phyloP scores from a whole-genome alignment of 1,139 yeast genomes.

The Pichia sp. region DNA sequence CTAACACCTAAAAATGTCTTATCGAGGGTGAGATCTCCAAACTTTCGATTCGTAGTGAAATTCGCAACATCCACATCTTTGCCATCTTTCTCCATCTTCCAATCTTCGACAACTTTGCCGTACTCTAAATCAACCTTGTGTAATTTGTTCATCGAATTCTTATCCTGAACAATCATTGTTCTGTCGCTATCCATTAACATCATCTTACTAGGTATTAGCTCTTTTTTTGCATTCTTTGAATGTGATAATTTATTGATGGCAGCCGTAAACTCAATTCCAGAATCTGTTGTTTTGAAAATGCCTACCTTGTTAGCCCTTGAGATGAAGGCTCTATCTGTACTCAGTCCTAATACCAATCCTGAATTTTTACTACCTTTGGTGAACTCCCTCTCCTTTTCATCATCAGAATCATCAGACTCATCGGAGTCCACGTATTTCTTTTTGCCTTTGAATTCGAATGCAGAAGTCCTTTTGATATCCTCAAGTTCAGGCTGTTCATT shows the following conservation, averaged over 20 bases:
- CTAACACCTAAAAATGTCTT: slow-evolving; percentile 71
- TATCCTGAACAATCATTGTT: slow-evolving; percentile 59
- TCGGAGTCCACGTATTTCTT: slow-evolving; percentile 1
- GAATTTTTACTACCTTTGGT: slow-evolving; percentile 45
- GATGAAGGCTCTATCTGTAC: slow-evolving; percentile 70
- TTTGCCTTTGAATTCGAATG: background rate
- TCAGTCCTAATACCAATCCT: slow-evolving; percentile 64
- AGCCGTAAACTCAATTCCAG: slow-evolving; percentile 52
- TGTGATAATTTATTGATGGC: slow-evolving; percentile 60
- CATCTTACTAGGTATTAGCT: slow-evolving; percentile 56
- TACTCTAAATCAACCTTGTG: slow-evolving; percentile 74
- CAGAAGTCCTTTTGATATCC: slow-evolving; percentile 10
- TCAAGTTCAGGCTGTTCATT: slow-evolving; percentile 24
- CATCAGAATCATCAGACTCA: slow-evolving; percentile 21
- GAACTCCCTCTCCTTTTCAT: slow-evolving; percentile 23
- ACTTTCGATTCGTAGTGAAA: slow-evolving; percentile 67
- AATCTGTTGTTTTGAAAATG: slow-evolving; percentile 60
- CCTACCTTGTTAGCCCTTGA: slow-evolving; percentile 78
- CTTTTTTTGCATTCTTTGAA: slow-evolving; percentile 41
- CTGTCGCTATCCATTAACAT: slow-evolving; percentile 76
- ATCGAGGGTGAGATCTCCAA: slow-evolving; percentile 68
- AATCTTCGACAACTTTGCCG: slow-evolving; percentile 80
- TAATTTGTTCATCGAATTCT: slow-evolving; percentile 40
- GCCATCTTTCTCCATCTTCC: slow-evolving; percentile 45
- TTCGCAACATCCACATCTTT: slow-evolving; percentile 43